These are phyloP conservation scores for Paraphaeosphaeria sporulosa DNA, from an alignment of 2,329 filamentous ascomycete species.

Conservation along the genomic window DNA sequence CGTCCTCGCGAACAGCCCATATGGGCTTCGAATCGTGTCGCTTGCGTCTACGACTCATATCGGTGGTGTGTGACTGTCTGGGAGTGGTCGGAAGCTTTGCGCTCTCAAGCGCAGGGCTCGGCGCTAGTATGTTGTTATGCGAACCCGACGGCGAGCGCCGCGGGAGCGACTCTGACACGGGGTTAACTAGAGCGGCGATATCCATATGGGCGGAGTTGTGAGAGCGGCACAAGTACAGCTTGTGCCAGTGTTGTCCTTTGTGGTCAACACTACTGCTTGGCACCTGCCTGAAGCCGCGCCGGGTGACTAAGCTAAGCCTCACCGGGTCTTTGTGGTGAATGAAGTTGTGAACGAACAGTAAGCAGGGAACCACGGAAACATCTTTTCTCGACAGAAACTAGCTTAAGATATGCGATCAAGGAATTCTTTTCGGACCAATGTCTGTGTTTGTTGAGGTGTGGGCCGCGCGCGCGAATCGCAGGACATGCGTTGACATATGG, in stretches of 20 bases:
- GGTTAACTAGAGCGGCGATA: constrained; percentile 46
- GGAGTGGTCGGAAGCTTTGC: constrained; percentile 40
- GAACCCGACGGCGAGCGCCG: constrained; percentile 42
- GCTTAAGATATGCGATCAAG: too few relatives aligned
- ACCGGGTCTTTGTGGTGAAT: not conserved
- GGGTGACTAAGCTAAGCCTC: constrained; percentile 12
- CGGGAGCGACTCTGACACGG: constrained; percentile 39
- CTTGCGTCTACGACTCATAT: constrained; percentile 45
- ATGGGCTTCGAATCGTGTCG: constrained; percentile 47
- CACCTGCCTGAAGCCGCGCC: constrained; percentile 8
- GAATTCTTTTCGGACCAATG: too few relatives aligned
- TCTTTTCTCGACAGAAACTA: too few relatives aligned
- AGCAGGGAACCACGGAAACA: too few relatives aligned
- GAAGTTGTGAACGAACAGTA: not conserved
- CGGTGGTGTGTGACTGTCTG: constrained; percentile 28
- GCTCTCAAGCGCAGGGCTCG: constrained; percentile 37
- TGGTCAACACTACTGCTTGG: constrained; percentile 11
- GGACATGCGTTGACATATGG: not conserved
- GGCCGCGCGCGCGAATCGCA: too few relatives aligned
- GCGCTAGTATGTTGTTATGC: constrained; percentile 33
- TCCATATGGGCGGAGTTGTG: constrained; percentile 42
- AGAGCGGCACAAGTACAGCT: constrained; percentile 23
- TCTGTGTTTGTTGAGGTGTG: too few relatives aligned
- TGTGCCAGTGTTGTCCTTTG: constrained; percentile 17
- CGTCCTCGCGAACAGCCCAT: constrained; percentile 42